Evolutionary conservation across 2,329 filamentous ascomycete species (phyloP).

Genomic region (Daldinia sp.): DNA sequence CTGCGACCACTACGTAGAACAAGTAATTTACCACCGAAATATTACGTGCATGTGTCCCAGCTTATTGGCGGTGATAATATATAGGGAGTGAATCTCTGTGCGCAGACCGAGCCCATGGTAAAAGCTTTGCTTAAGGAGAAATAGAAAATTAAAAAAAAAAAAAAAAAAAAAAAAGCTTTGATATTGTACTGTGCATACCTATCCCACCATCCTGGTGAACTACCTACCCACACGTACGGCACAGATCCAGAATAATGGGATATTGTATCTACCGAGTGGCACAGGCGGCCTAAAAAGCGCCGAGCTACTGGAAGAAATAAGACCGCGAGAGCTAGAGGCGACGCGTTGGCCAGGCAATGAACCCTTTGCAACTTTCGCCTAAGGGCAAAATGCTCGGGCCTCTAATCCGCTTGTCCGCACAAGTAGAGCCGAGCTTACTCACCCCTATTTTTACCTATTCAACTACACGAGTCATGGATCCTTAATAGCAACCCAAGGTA

Average conservation of each 20-base stretch:
- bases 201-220: constrained; percentile 12
- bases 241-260: constrained; percentile 22
- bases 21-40: constrained; percentile 11
- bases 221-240: constrained; percentile 8
- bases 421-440: constrained; percentile 19
- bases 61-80: constrained; percentile 9
- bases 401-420: constrained; percentile 1
- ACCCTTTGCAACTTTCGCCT: constrained; percentile 19
- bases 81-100: constrained; percentile 3
- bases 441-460: constrained; percentile 23
- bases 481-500: constrained; percentile 11
- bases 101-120: constrained; percentile 6
- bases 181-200: constrained; percentile 1
- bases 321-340: constrained; percentile 12
- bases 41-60: constrained; percentile 18
- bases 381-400: constrained; percentile 17
- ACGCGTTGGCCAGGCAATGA: constrained; percentile 24
- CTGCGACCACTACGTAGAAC: constrained; percentile 13
- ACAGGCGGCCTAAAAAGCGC: constrained; percentile 12
- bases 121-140: neutral
- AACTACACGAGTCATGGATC: constrained; percentile 24
- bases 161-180: constrained; percentile 4
- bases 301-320: constrained; percentile 14
- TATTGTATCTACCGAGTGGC: constrained; percentile 24
- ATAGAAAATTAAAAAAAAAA: neutral